Conservation (phyloP, 1,139 yeast species). For the Suhomyces terraborum region DNA sequence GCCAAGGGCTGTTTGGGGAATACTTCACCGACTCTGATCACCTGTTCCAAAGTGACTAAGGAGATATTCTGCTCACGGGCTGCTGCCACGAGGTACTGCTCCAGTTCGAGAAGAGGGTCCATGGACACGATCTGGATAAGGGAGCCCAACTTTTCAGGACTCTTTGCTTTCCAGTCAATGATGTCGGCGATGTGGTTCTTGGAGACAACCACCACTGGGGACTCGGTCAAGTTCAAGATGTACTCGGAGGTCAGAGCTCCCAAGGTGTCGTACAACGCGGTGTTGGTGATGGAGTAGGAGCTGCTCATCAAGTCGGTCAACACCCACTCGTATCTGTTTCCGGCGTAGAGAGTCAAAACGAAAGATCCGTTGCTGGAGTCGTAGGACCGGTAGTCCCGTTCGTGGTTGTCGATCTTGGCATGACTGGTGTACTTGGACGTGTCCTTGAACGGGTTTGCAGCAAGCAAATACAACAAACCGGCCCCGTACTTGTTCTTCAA, state of each 20-base stretch:
- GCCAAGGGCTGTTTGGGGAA: slow-evolving; percentile 48
- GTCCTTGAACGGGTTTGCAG: slow-evolving; percentile 22
- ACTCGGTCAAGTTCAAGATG: slow-evolving; percentile 26
- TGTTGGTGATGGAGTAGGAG: slow-evolving; percentile 27
- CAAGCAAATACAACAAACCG: slow-evolving; percentile 25
- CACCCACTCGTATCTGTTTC: slow-evolving; percentile 29
- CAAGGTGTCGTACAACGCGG: slow-evolving; percentile 31
- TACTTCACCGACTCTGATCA: slow-evolving; percentile 54
- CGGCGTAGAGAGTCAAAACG: slow-evolving; percentile 24
- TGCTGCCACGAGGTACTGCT: slow-evolving; percentile 18
- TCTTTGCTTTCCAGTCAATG: slow-evolving; percentile 20
- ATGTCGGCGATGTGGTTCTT: slow-evolving; percentile 20
- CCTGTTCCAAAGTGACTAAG: slow-evolving; percentile 46
- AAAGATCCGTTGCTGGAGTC: slow-evolving; percentile 25
- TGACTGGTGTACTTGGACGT: slow-evolving; percentile 21
- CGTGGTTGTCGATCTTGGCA: slow-evolving; percentile 25
- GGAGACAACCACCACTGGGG: slow-evolving; percentile 26
- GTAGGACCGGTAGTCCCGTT: slow-evolving; percentile 15
- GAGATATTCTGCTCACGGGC: slow-evolving; percentile 16
- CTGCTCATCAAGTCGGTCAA: slow-evolving; percentile 25
- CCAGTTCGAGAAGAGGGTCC: slow-evolving; percentile 24
- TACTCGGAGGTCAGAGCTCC: slow-evolving; percentile 27
- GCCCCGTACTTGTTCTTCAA: slow-evolving; percentile 22
- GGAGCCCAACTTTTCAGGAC: slow-evolving; percentile 20
- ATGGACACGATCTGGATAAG: slow-evolving; percentile 24